Evolutionary conservation across 1,284 basidiomycete genomes (phyloP).

Genomic region (Gastroboletus turbinatus): DNA sequence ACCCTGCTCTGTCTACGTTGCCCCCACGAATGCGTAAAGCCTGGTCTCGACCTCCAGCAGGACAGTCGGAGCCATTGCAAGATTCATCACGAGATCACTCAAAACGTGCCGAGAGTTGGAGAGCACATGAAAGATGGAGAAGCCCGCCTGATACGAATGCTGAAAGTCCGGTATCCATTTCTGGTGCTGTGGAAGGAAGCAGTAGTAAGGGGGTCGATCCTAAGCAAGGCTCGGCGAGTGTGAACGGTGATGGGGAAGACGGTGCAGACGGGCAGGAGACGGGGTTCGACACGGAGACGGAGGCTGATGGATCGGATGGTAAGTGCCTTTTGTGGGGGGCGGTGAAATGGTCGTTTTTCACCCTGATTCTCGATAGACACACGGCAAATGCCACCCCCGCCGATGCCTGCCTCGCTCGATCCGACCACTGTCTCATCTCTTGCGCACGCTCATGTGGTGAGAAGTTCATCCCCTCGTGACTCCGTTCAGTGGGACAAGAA

Average conservation of each 20-base stretch:
- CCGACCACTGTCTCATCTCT: conserved; percentile 38
- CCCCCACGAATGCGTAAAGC: conserved; percentile 66
- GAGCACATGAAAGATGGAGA: conserved; percentile 17
- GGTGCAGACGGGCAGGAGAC: conserved; percentile 30
- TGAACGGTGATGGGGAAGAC: conserved; percentile 16
- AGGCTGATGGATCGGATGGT: conserved; percentile 32
- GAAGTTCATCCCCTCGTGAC: conserved; percentile 21
- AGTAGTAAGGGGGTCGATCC: background rate
- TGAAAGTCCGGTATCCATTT: conserved; percentile 23
- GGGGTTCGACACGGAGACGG: conserved; percentile 36
- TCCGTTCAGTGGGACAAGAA: conserved; percentile 19
- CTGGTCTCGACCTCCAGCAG: conserved; percentile 39
- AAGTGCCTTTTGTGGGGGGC: conserved; percentile 13
- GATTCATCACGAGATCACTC: background rate
- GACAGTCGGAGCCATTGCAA: conserved; percentile 2
- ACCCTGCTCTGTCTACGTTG: conserved; percentile 30
- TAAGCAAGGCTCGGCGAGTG: background rate
- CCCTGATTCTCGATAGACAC: conserved; percentile 20
- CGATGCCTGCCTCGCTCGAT: conserved; percentile 42
- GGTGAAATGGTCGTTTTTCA: conserved; percentile 12
- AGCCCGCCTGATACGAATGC: conserved; percentile 7
- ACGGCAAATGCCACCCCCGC: conserved; percentile 47
- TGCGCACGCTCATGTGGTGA: conserved; percentile 16
- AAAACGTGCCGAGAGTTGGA: conserved; percentile 7
- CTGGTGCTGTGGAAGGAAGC: conserved; percentile 6